A percentile compares a stretch with the other conserved stretches of the same genome.
Conservation (phyloP, 805 yeast genomes). For the Tetrapisispora phaffii region DNA sequence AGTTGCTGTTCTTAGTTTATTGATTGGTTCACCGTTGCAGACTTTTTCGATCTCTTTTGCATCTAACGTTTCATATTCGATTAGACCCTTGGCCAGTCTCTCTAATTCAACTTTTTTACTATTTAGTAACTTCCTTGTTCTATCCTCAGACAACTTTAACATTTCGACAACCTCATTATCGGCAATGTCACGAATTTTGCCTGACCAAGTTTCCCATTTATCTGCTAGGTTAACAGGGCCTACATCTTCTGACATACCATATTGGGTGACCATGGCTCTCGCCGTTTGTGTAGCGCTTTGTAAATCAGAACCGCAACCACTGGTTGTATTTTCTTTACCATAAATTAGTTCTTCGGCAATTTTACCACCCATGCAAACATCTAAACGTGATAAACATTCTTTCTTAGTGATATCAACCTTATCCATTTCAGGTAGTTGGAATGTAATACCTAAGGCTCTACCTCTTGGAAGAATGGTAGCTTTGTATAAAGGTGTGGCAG, state of each 20-base stretch:
- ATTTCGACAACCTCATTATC: slow-evolving; percentile 82
- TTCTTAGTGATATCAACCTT: slow-evolving; percentile 84
- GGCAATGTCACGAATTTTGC: slow-evolving; percentile 76
- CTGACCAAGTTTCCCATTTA: slow-evolving; percentile 93
- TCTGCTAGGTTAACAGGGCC: slow-evolving; percentile 89
- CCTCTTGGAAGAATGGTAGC: slow-evolving; percentile 97
- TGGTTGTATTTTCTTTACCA: slow-evolving; percentile 86
- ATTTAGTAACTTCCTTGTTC: slow-evolving; percentile 61
- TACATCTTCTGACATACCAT: slow-evolving; percentile 89
- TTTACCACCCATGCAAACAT: slow-evolving; percentile 98
- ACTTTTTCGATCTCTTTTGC: slow-evolving; percentile 83
- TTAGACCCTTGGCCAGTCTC: slow-evolving; percentile 82
- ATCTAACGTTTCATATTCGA: slow-evolving; percentile 91
- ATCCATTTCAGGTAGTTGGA: slow-evolving; percentile 97
- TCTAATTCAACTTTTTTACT: slow-evolving; percentile 62
- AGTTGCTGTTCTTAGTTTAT: slow-evolving; percentile 56
- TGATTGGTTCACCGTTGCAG: slow-evolving; percentile 67
- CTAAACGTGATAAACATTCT: slow-evolving; percentile 85
- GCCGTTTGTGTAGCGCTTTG: slow-evolving; percentile 86
- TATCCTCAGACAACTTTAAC: slow-evolving; percentile 63
- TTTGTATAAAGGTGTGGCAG: slow-evolving; percentile 91
- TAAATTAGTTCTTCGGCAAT: slow-evolving; percentile 90
- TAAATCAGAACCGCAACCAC: slow-evolving; percentile 91
- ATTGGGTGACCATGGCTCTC: slow-evolving; percentile 91
- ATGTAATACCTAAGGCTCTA: slow-evolving; percentile 90